Evolutionary conservation across 495 filamentous ascomycete genomes (phyloP).

Genomic region (Lepraria neglecta): DNA sequence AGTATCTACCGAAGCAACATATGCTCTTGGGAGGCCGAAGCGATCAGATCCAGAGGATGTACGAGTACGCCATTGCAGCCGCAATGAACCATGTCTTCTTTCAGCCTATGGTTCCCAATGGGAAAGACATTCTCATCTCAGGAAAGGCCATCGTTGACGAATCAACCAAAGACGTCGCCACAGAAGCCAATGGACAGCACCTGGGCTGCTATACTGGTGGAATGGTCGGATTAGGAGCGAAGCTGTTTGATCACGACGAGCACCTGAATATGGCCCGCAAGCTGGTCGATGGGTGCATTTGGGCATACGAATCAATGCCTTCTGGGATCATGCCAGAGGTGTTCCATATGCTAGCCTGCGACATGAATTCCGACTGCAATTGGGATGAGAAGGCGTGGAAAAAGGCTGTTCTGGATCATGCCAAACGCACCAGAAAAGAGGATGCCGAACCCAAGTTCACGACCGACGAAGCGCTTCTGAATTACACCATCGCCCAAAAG

Average conservation of each 20-base stretch:
- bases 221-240: constrained; percentile 54
- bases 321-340: constrained; percentile 58
- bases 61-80: constrained; percentile 59
- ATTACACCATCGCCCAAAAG: constrained; percentile 38
- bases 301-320: constrained; percentile 52
- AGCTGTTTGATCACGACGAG: constrained; percentile 49
- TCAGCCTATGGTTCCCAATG: constrained; percentile 68
- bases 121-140: constrained; percentile 71
- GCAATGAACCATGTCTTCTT: constrained; percentile 76
- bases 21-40: constrained; percentile 72
- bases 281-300: constrained; percentile 54
- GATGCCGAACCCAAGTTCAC: background rate
- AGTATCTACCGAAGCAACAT: constrained; percentile 87
- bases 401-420: constrained; percentile 31
- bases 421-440: constrained; percentile 1
- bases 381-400: constrained; percentile 53
- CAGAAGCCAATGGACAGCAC: constrained; percentile 44
- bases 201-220: constrained; percentile 58
- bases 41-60: constrained; percentile 74
- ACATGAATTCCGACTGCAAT: constrained; percentile 39
- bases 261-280: constrained; percentile 51
- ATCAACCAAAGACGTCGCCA: constrained; percentile 10
- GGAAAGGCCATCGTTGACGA: constrained; percentile 41
- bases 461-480: constrained; percentile 29
- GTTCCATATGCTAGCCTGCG: constrained; percentile 49